Evolutionary conservation across 306 rosid species (phyloP).

Genomic region (Fragaria vesca): DNA sequence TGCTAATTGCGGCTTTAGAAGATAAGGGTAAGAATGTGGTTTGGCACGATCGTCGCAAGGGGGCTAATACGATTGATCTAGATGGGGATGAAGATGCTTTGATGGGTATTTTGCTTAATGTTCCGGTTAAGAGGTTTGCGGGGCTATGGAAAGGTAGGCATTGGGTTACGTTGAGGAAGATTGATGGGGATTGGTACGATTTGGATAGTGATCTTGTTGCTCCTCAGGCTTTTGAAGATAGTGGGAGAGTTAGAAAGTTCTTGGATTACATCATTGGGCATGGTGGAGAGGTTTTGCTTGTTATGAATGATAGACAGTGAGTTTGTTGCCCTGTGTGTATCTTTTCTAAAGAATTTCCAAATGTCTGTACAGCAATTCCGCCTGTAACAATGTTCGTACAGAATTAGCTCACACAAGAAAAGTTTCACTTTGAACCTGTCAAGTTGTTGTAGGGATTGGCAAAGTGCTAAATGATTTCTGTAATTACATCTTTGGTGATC

Average conservation of each 20-base stretch:
- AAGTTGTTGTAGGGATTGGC: background rate
- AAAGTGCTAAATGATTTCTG: background rate
- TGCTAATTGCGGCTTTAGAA: conserved; percentile 70
- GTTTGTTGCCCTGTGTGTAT: conserved; percentile 20
- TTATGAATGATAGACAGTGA: conserved; percentile 55
- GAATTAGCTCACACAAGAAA: conserved; percentile 18
- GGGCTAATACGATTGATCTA: conserved; percentile 64
- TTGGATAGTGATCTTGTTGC: conserved; percentile 79
- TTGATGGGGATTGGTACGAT: conserved; percentile 68
- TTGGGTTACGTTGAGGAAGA: conserved; percentile 75
- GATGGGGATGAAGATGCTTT: conserved; percentile 57
- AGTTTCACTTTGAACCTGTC: background rate
- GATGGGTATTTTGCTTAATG: conserved; percentile 86
- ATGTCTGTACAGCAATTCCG: background rate
- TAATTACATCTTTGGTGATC: background rate
- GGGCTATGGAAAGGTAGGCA: conserved; percentile 89
- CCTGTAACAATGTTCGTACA: conserved; percentile 25
- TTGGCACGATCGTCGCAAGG: conserved; percentile 74
- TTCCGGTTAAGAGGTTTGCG: conserved; percentile 52
- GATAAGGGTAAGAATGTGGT: conserved; percentile 69
- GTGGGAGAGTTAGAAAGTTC: conserved; percentile 47
- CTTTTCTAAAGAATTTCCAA: background rate
- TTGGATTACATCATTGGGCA: conserved; percentile 52
- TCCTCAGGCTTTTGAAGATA: conserved; percentile 54
- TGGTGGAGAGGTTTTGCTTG: conserved; percentile 83